phyloP scores from a whole-genome alignment of 169 alveolate genomes.

The Eimeria praecox region DNA sequence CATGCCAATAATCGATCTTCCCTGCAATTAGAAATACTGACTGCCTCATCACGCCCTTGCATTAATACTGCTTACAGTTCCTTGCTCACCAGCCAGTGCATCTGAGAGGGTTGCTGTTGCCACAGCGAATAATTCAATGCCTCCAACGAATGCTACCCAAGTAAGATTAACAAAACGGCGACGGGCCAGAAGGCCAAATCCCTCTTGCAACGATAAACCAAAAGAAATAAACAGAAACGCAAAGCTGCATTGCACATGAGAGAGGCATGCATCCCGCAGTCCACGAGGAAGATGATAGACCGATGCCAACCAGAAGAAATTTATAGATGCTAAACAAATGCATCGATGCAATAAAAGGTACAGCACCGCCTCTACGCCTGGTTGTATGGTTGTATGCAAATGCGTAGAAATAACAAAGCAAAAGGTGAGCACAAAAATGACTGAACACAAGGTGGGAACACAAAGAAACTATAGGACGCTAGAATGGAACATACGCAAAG shows the following conservation, averaged over 20 bases:
- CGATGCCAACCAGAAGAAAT: background rate
- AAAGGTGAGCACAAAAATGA: background rate
- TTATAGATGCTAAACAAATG: background rate
- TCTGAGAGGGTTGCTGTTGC: constrained; percentile 17
- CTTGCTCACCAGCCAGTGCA: constrained; percentile 55
- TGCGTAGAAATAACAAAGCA: background rate
- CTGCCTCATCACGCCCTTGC: background rate
- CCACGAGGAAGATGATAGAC: background rate
- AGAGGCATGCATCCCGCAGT: background rate
- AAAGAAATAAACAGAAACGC: constrained; percentile 35
- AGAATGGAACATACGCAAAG: background rate
- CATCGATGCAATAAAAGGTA: background rate
- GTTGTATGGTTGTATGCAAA: background rate
- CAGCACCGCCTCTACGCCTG: background rate
- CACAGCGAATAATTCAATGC: constrained; percentile 70
- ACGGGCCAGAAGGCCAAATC: constrained; percentile 31
- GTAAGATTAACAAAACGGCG: constrained; percentile 71
- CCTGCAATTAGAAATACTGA: background rate
- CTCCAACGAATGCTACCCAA: constrained; percentile 69
- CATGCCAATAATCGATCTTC: background rate
- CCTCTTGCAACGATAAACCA: constrained; percentile 49
- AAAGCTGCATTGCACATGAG: constrained; percentile 9
- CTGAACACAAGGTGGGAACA: background rate
- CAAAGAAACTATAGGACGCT: background rate
- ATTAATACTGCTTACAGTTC: background rate